Evolutionary conservation across 2,329 filamentous ascomycete species (phyloP).

Genomic region (Colletotrichum cuscutae): DNA sequence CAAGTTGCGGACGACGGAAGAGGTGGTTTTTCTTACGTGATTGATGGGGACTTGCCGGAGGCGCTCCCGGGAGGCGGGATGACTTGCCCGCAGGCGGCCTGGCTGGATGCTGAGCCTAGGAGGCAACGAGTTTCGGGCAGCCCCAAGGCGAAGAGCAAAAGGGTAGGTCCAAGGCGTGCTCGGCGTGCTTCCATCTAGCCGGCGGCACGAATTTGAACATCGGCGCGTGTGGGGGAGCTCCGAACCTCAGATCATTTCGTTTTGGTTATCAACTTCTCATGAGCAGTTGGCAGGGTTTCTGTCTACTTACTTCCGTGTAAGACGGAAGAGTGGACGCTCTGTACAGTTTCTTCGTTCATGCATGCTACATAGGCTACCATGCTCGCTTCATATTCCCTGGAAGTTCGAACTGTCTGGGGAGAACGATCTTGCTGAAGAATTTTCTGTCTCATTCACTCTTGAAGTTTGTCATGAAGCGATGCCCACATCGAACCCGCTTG

Average conservation of each 20-base stretch:
- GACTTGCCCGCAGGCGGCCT: no score
- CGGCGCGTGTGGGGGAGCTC: background rate
- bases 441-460: background rate
- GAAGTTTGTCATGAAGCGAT: background rate
- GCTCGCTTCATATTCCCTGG: background rate
- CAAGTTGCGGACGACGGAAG: background rate
- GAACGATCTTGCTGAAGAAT: slow-evolving; percentile 6
- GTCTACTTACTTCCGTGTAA: background rate
- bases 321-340: slow-evolving; percentile 20
- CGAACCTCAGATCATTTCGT: background rate
- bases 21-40: slow-evolving; percentile 15
- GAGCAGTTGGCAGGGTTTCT: background rate
- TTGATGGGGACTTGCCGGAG: background rate
- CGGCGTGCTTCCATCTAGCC: background rate
- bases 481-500: slow-evolving; percentile 5
- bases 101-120: background rate
- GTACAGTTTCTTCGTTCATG: background rate
- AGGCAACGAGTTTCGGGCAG: no score
- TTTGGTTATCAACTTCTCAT: background rate
- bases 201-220: background rate
- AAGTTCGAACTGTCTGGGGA: background rate
- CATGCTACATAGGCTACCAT: background rate
- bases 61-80: background rate
- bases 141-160: no score
- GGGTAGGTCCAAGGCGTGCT: background rate